Percentiles rank a stretch among this genome's conserved stretches.
Conservation (phyloP, 2,329 filamentous ascomycete species). For the Calonectria hongkongensis region DNA sequence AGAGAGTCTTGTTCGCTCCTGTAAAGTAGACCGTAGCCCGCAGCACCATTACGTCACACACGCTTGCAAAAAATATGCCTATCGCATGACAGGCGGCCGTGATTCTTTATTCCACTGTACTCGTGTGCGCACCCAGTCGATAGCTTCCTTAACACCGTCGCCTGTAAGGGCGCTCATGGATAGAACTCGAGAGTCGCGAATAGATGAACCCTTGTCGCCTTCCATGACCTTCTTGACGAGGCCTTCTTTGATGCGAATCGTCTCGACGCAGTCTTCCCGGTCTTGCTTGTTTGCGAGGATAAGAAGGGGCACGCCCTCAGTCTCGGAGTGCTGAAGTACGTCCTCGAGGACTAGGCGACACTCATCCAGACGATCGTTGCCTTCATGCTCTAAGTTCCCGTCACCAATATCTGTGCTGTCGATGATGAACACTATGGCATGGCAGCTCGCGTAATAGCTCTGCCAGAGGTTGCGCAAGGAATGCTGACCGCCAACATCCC, state of each 20-base stretch:
- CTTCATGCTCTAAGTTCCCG: slow-evolving; percentile 76
- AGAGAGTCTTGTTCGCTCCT: slow-evolving; percentile 17
- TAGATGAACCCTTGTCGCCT: slow-evolving; percentile 89
- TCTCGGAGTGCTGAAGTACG: slow-evolving; percentile 90
- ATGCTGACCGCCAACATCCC: slow-evolving; percentile 97
- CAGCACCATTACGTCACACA: slow-evolving; percentile 41
- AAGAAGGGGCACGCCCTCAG: slow-evolving; percentile 92
- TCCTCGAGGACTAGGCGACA: slow-evolving; percentile 92
- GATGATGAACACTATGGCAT: slow-evolving; percentile 98
- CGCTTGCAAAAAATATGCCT: slow-evolving; percentile 55
- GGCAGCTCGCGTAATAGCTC: slow-evolving; percentile 93
- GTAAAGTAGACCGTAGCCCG: slow-evolving; percentile 42
- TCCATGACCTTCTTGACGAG: slow-evolving; percentile 97
- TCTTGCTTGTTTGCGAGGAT: slow-evolving; percentile 99
- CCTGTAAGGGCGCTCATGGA: slow-evolving; percentile 93
- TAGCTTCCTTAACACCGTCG: slow-evolving; percentile 91
- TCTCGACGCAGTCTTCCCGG: slow-evolving; percentile 96
- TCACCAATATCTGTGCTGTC: slow-evolving; percentile 96
- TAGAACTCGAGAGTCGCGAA: slow-evolving; percentile 92
- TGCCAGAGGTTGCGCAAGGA: slow-evolving; percentile 94
- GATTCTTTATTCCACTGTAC: slow-evolving; percentile 98
- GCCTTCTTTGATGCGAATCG: slow-evolving; percentile 97
- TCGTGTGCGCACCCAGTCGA: slow-evolving; percentile 95
- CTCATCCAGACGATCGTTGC: slow-evolving; percentile 83
- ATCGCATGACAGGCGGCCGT: slow-evolving; percentile 94